Conservation (phyloP, 139 green algal species). For the Auxenochlorella pyrenoidosa region DNA sequence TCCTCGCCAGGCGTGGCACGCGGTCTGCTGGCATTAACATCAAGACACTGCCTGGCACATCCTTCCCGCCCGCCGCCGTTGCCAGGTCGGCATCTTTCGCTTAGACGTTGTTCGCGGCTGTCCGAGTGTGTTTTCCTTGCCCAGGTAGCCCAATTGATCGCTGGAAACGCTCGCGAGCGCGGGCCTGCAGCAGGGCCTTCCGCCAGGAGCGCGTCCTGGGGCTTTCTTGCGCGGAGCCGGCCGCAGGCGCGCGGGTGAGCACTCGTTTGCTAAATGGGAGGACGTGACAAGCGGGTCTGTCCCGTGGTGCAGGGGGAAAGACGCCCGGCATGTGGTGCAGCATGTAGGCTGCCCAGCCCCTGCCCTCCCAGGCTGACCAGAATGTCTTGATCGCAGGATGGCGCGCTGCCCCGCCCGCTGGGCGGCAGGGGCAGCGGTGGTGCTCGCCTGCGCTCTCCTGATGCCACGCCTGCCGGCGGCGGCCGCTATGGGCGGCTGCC, state of each 20-base stretch:
- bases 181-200: not conserved
- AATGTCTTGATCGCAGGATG: not conserved
- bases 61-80: no score
- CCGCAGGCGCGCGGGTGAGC: no score
- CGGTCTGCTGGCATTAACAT: no score
- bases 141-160: not conserved
- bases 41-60: no score
- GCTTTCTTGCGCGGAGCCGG: no score
- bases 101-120: not conserved
- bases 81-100: no score
- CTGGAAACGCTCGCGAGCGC: not conserved
- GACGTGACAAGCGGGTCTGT: not conserved
- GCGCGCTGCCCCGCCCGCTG: not conserved
- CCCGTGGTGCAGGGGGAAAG: not conserved
- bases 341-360: not conserved
- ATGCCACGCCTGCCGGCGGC: not conserved
- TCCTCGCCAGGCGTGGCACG: no score
- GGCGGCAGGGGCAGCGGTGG: not conserved
- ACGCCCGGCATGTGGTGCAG: not conserved
- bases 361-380: no score
- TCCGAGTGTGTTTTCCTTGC: not conserved
- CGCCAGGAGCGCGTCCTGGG: not conserved
- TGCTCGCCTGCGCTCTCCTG: not conserved
- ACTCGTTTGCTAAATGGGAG: not conserved
- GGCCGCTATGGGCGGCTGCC: not conserved